Evolutionary conservation across 2,329 filamentous ascomycete species (phyloP), one percentile per base, ranked within the genome.

Genomic region (Colletotrichum echinochloae): DNA sequence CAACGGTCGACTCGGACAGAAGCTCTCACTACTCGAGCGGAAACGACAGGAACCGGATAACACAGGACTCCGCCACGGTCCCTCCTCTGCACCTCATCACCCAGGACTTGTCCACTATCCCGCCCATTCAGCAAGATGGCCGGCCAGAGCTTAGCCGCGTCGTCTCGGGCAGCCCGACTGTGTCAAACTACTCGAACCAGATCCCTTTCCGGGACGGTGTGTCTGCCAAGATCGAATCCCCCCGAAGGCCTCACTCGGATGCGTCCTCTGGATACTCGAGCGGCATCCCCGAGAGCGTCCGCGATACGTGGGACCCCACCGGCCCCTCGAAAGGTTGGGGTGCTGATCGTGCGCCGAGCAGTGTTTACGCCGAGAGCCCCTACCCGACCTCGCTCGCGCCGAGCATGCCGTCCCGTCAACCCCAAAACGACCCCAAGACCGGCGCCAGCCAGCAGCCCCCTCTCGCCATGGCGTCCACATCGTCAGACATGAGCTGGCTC

Each of bases 401-500:
- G 16, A 81, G 80, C 65, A 72, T 76, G 2, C 77, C 81, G 23
- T 74, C 75, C 16, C 74, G 77, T 39, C 78, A n/a, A 75, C 78
- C 23, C 75, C 59, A 61, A 18, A 39, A n/a, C 14, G 46, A 78
- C 48, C 70, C 66, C 64, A 75, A 76, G 8, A 77, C 75, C n/a
- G 82, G 79, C 52, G 77, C 85, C 67, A 86, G 83, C 76, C 80
- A 79, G 61, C 85, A 87, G 73, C 85, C 85, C 23, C 86, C 87
- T 74, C 81, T 88, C 37, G 79, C 82, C 28, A 85, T 82, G 79
- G 83, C 87, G 57, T 78, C 84, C 33, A 83, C 82, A 8, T 85
- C 86, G 16, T 86, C 86, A 60, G 92, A 94, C 78, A 93, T 94
- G 91, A 93, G 91, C 80, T 95, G 92, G 92, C 81, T 95, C 73